Evolutionary conservation across 2,329 filamentous ascomycete species (phyloP).

Genomic region (Fusarium coffeatum): DNA sequence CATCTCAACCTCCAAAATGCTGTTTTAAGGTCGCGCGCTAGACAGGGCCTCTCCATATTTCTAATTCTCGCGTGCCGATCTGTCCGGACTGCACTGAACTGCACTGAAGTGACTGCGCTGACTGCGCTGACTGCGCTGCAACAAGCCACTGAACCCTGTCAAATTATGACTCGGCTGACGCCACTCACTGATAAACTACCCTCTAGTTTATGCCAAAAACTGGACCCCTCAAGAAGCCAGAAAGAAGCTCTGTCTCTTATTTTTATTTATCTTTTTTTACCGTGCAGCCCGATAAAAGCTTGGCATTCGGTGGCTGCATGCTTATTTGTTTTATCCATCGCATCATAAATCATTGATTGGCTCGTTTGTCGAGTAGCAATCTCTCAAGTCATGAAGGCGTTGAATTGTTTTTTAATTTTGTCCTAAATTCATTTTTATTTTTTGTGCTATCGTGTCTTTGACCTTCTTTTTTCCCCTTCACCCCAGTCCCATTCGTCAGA

Average conservation of each 20-base stretch:
- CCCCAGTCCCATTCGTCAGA: background rate
- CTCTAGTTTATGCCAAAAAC: conserved; percentile 1
- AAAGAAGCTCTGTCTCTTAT: conserved; percentile 43
- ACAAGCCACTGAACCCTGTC: conserved; percentile 21
- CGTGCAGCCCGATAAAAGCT: conserved; percentile 47
- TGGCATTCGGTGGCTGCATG: conserved; percentile 47
- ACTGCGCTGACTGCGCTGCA: background rate
- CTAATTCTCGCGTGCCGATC: conserved; percentile 46
- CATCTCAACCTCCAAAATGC: conserved; percentile 33
- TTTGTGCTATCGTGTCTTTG: conserved; percentile 1
- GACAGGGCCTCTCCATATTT: conserved; percentile 44
- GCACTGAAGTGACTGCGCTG: background rate
- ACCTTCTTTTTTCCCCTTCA: background rate
- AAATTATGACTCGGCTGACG: conserved; percentile 37
- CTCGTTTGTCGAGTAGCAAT: background rate
- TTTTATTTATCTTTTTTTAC: conserved; percentile 28
- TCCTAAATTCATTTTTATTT: background rate
- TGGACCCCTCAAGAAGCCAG: background rate
- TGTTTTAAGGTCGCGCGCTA: conserved; percentile 36
- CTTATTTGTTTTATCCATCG: conserved; percentile 38
- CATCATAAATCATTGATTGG: conserved; percentile 35
- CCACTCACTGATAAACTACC: conserved; percentile 31
- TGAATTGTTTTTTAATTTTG: background rate
- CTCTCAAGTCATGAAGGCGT: background rate
- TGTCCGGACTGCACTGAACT: conserved; percentile 31